Percentiles rank a stretch among this genome's conserved stretches.
These are phyloP conservation scores for Chlamydomonas asymmetrica DNA, from an alignment of 139 green algal species.

Conservation along the genomic window DNA sequence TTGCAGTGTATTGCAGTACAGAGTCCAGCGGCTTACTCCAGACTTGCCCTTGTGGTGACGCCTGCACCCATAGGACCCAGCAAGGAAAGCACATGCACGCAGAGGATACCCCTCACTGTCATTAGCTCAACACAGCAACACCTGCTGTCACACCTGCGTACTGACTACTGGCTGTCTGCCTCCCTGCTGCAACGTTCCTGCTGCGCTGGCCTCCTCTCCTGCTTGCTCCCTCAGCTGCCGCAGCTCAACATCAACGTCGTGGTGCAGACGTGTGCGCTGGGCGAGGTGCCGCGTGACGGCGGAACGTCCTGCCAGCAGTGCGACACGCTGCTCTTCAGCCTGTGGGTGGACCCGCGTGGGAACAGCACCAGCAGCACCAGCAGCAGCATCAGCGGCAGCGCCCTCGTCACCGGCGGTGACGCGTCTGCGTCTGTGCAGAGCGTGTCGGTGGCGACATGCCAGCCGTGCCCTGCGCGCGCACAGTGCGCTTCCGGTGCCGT, in stretches of 20 bases:
- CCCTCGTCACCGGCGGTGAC: background rate
- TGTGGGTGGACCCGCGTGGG: background rate
- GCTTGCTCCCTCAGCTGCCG: background rate
- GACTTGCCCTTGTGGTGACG: no score
- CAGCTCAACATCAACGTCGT: background rate
- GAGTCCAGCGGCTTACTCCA: no score
- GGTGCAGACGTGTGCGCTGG: background rate
- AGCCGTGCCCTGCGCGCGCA: background rate
- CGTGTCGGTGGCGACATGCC: background rate
- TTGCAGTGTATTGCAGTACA: no score
- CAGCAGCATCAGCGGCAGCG: background rate
- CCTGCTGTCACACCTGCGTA: no score
- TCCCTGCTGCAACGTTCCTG: no score
- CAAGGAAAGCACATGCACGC: no score
- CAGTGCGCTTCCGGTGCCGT: background rate
- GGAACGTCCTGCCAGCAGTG: background rate
- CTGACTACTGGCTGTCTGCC: no score
- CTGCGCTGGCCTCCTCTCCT: no score
- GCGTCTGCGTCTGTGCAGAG: background rate
- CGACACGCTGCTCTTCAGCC: conserved; percentile 3
- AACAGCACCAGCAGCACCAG: no score
- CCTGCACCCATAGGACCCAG: no score
- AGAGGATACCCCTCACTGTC: no score
- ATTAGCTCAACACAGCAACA: no score
- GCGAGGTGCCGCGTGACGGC: background rate